Conservation (phyloP, 148 eudicot species). For the Chenopodium suecicum region DNA sequence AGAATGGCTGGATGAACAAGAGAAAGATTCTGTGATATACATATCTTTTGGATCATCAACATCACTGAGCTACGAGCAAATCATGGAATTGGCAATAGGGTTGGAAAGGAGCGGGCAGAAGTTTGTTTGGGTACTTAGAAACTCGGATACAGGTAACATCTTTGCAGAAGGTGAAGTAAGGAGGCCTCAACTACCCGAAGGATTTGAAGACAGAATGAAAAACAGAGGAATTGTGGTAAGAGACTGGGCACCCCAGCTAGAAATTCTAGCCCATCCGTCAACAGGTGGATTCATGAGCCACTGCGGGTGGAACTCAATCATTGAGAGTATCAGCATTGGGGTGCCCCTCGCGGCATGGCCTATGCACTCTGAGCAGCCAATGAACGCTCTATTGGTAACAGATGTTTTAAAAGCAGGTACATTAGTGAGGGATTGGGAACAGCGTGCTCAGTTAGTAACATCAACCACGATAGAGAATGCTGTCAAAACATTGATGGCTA, state of each 20-base stretch:
- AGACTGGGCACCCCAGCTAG: slow-evolving; percentile 75
- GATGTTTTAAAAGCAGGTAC: slow-evolving; percentile 37
- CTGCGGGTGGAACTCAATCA: slow-evolving; percentile 69
- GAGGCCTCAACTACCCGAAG: slow-evolving; percentile 47
- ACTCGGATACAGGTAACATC: slow-evolving; percentile 23
- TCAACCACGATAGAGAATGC: slow-evolving; percentile 22
- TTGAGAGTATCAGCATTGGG: slow-evolving; percentile 56
- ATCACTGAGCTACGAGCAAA: slow-evolving; percentile 42
- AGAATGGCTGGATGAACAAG: slow-evolving; percentile 35
- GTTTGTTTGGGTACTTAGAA: slow-evolving; percentile 65
- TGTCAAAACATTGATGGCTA: slow-evolving; percentile 41
- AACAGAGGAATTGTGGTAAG: slow-evolving; percentile 44
- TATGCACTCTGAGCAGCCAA: slow-evolving; percentile 67
- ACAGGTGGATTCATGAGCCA: slow-evolving; percentile 60
- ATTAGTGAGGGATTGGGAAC: slow-evolving; percentile 45
- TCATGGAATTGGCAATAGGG: slow-evolving; percentile 61
- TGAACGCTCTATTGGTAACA: slow-evolving; percentile 36
- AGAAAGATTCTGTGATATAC: slow-evolving; percentile 46
- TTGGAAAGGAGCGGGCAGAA: slow-evolving; percentile 49
- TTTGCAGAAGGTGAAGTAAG: slow-evolving; percentile 23
- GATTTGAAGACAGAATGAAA: slow-evolving; percentile 52
- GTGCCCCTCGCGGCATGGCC: slow-evolving; percentile 64
- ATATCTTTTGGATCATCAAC: slow-evolving; percentile 67
- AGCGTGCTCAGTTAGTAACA: slow-evolving; percentile 28
- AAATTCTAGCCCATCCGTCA: slow-evolving; percentile 52